phyloP scores from a whole-genome alignment of 2,329 filamentous ascomycete genomes.

The Aspergillus sp. region DNA sequence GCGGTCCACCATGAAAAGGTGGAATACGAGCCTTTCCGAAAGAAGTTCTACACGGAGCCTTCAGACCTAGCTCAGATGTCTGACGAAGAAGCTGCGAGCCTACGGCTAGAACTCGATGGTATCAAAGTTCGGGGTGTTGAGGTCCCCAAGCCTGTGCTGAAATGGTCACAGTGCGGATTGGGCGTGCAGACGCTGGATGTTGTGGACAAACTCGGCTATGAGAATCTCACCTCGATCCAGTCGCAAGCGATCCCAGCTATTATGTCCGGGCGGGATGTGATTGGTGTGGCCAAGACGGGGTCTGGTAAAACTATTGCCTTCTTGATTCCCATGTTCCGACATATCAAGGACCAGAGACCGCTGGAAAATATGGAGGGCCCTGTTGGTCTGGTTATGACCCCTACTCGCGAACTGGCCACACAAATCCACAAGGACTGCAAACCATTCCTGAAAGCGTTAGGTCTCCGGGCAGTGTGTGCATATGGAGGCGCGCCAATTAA shows the following conservation, averaged over 20 bases:
- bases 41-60: conserved; percentile 91
- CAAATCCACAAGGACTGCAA: conserved; percentile 95
- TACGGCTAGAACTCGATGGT: conserved; percentile 82
- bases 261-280: conserved; percentile 92
- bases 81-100: conserved; percentile 70
- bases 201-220: conserved; percentile 70
- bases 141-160: conserved; percentile 86
- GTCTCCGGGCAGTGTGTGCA: conserved; percentile 78
- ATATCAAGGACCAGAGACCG: conserved; percentile 86
- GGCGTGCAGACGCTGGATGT: conserved; percentile 81
- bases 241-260: conserved; percentile 89
- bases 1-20: conserved; percentile 78
- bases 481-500: conserved; percentile 95
- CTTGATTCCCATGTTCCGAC: conserved; percentile 90
- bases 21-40: conserved; percentile 76
- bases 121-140: conserved; percentile 88
- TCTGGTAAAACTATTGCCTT: conserved; percentile 97
- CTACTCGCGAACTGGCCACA: conserved; percentile 83
- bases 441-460: conserved; percentile 81
- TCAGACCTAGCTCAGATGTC: conserved; percentile 73
- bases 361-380: conserved; percentile 80
- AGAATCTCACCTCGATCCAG: conserved; percentile 87
- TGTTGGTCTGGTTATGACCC: conserved; percentile 81
- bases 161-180: conserved; percentile 92
- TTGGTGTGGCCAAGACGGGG: conserved; percentile 94